Evolutionary conservation across 75 land plant genomes (phyloP), one percentile per base, ranked within the genome.

Genomic region (Isoetes taiwanensis): DNA sequence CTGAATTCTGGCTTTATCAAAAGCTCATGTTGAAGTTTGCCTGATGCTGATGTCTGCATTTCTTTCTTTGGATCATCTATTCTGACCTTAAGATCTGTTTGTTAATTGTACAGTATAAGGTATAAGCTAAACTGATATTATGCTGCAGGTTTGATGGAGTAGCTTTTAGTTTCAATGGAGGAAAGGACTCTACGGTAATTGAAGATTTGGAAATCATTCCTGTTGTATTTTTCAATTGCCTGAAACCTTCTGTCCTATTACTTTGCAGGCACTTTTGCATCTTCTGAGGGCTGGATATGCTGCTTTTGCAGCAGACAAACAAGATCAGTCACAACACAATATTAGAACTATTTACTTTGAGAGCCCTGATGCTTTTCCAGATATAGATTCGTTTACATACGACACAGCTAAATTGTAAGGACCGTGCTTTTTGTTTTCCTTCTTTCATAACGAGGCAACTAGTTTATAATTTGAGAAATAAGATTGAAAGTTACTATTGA

Each of bases 111-210:
- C n/a, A n/a, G n/a, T n/a, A n/a, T n/a, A n/a, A n/a, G n/a, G n/a
- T n/a, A n/a, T n/a, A n/a, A n/a, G n/a, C n/a, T n/a, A n/a, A n/a
- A n/a, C n/a, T n/a, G n/a, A n/a, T n/a, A n/a, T n/a, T n/a, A n/a
- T n/a, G n/a, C n/a, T n/a, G n/a, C 81, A 85, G 86, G 52, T 67
- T 69, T 74, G 84, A 90, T 55, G 85, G 85, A 69, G 81, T 85
- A 54, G 91, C 96, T 8, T 82, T 90, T 41, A 90, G 96, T 66
- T 90, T 90, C 66, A 90, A 90, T 76, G 96, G 96, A 32, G 96
- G 96, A 26, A 90, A 90, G 37, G 96, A 90, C 55, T 90, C 96
- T 32, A 90, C 96, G 59, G 96, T 90, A 76, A 72, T 62, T 23
- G 3, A 30, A 27, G 16, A 3, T 14, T 14, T 37, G 14, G 39